A percentile compares a stretch with the other conserved stretches of the same genome.
Evolutionary conservation across 2,329 filamentous ascomycete genomes (phyloP).

Genomic region (Fusarium sp.): DNA sequence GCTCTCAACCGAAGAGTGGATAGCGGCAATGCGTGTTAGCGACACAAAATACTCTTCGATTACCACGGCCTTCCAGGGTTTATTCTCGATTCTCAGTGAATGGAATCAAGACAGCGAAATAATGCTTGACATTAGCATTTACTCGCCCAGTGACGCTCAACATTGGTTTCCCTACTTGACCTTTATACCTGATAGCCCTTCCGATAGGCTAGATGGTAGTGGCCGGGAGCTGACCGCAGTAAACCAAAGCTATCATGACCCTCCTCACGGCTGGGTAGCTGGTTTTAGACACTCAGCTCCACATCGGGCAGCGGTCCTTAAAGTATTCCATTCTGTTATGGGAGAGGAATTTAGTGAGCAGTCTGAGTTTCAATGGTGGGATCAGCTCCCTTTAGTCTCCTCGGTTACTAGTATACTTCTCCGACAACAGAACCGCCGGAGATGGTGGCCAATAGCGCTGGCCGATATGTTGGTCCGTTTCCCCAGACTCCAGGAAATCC

Average conservation of each 20-base stretch:
- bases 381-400: conserved; percentile 44
- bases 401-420: conserved; percentile 46
- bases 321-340: background rate
- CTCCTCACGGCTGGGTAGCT: background rate
- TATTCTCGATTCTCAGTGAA: conserved; percentile 45
- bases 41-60: background rate
- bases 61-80: conserved; percentile 52
- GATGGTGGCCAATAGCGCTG: conserved; percentile 46
- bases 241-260: background rate
- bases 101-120: conserved; percentile 44
- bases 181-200: background rate
- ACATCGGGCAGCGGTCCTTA: background rate
- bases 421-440: conserved; percentile 47
- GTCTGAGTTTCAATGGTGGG: conserved; percentile 45
- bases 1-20: background rate
- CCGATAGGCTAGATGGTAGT: background rate
- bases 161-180: background rate
- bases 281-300: background rate
- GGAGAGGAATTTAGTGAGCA: background rate
- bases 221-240: background rate
- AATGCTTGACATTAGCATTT: conserved; percentile 47
- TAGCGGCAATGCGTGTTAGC: background rate
- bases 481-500: conserved; percentile 47
- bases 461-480: conserved; percentile 47
- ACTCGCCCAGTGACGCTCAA: conserved; percentile 45